These are phyloP conservation scores for Neurospora crassa DNA, from an alignment of 2,329 filamentous ascomycete genomes.

Conservation along the genomic window DNA sequence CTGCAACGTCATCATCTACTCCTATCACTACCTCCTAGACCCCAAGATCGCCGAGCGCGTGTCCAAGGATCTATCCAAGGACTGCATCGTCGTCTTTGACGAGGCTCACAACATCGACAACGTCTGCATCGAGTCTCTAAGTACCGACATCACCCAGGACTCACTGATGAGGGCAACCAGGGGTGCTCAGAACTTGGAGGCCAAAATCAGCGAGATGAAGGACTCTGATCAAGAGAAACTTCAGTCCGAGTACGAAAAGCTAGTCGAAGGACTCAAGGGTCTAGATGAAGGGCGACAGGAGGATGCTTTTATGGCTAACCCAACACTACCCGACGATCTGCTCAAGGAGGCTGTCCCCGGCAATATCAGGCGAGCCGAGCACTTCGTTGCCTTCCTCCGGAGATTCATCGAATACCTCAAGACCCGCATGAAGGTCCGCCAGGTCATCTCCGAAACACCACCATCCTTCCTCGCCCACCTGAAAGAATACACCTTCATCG, in stretches of 20 bases:
- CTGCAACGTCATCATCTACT: slow-evolving; percentile 99
- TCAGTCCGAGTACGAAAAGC: slow-evolving; percentile 88
- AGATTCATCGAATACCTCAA: slow-evolving; percentile 96
- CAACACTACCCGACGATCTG: slow-evolving; percentile 85
- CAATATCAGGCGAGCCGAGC: slow-evolving; percentile 90
- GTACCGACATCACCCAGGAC: slow-evolving; percentile 93
- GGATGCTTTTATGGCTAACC: slow-evolving; percentile 95
- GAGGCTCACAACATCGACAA: slow-evolving; percentile 99
- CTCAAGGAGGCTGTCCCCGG: slow-evolving; percentile 93
- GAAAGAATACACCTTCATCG: slow-evolving; percentile 94
- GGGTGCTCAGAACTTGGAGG: slow-evolving; percentile 83
- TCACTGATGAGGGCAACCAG: slow-evolving; percentile 83
- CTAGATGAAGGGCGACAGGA: slow-evolving; percentile 85
- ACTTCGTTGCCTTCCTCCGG: slow-evolving; percentile 91
- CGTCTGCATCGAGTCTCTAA: slow-evolving; percentile 94
- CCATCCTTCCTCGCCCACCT: slow-evolving; percentile 88
- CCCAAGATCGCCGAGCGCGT: slow-evolving; percentile 96
- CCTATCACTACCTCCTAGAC: slow-evolving; percentile 94
- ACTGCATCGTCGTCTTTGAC: slow-evolving; percentile 97
- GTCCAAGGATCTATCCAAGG: slow-evolving; percentile 91
- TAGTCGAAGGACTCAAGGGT: slow-evolving; percentile 83
- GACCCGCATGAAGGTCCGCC: slow-evolving; percentile 95
- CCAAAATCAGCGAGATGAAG: slow-evolving; percentile 88
- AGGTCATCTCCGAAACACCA: slow-evolving; percentile 95
- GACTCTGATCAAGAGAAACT: slow-evolving; percentile 90